phyloP scores from a whole-genome alignment of 495 filamentous ascomycete species.

The Daldinia vernicosa region DNA sequence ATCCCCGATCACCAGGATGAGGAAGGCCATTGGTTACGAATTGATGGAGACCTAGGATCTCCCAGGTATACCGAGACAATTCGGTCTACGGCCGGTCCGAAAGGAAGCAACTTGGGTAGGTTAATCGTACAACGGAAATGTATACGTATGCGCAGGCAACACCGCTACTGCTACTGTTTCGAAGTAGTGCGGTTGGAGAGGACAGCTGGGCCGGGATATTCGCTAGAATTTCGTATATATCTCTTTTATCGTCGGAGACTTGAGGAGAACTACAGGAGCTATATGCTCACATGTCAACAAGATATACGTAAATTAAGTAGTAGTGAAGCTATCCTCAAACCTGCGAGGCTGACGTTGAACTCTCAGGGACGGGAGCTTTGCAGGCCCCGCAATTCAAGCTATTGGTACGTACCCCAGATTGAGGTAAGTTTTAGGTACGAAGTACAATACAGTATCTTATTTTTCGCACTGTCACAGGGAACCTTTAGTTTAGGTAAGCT shows the following conservation, averaged over 20 bases:
- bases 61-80: neutral
- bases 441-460: too few species aligned
- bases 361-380: constrained; percentile 17
- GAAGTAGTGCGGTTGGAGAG: constrained; percentile 7
- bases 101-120: neutral
- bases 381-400: constrained; percentile 32
- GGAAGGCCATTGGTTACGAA: constrained; percentile 54
- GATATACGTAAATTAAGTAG: neutral
- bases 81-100: neutral
- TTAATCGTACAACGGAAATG: neutral
- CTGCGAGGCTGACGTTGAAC: constrained; percentile 39
- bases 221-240: neutral
- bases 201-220: neutral
- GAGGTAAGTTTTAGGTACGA: neutral
- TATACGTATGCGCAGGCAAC: constrained; percentile 2
- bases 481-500: neutral
- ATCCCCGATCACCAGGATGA: constrained; percentile 90
- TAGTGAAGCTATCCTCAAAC: constrained; percentile 25
- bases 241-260: neutral
- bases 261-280: neutral
- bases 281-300: constrained; percentile 10
- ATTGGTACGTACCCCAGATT: constrained; percentile 10
- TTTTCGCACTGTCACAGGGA: too few species aligned
- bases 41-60: constrained; percentile 13
- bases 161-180: constrained; percentile 14